These are phyloP conservation scores for Epithemia pelagica DNA, from an alignment of 108 stramenopile genomes.

Conservation along the genomic window DNA sequence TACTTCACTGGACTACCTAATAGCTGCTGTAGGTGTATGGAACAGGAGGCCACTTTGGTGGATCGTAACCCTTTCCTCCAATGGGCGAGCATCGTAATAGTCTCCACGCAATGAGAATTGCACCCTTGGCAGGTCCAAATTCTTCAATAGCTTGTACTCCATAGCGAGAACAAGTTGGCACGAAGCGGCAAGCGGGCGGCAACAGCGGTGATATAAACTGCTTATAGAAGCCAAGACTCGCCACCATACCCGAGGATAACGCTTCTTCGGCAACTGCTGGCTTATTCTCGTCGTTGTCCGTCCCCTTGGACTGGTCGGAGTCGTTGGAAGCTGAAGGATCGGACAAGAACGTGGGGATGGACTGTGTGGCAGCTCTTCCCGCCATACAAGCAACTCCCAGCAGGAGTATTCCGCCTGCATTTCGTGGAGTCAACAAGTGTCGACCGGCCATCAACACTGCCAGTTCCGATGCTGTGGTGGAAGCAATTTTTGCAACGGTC, in stretches of 20 bases:
- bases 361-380: no score
- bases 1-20: slow-evolving; percentile 9
- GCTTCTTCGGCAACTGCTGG: no score
- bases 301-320: no score
- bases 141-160: slow-evolving; percentile 80
- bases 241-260: slow-evolving; percentile 41
- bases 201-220: slow-evolving; percentile 72
- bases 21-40: slow-evolving; percentile 65
- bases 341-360: no score
- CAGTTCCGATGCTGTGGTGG: no score
- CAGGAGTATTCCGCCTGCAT: no score
- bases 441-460: no score
- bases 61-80: slow-evolving; percentile 87
- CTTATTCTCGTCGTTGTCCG: no score
- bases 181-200: slow-evolving; percentile 84
- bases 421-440: no score
- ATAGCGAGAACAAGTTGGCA: slow-evolving; percentile 85
- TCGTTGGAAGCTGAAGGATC: no score
- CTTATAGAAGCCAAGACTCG: slow-evolving; percentile 77
- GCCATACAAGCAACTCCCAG: no score
- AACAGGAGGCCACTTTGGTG: slow-evolving; percentile 81
- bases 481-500: no score
- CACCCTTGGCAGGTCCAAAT: slow-evolving; percentile 71
- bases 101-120: slow-evolving; percentile 71
- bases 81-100: slow-evolving; percentile 74